Evolutionary conservation across 768 basidiomycete species (phyloP).

Genomic region (Royoungia palumana): DNA sequence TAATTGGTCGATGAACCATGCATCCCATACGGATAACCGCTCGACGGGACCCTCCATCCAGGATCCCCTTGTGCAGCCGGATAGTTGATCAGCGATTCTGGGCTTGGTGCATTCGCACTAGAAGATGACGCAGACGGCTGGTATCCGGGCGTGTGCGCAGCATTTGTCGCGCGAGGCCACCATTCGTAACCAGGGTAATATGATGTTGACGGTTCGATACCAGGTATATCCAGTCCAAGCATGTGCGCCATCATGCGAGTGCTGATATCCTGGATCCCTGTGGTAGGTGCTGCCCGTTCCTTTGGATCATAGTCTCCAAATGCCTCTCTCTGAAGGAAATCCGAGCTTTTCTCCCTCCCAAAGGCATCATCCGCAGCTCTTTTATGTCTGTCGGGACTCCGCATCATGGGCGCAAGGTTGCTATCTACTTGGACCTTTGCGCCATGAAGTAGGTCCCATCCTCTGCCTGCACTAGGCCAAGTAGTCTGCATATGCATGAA

Average conservation of each 20-base stretch:
- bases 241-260: conserved; percentile 70
- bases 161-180: conserved; percentile 49
- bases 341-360: conserved; percentile 49
- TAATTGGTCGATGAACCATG: conserved; percentile 19
- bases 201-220: conserved; percentile 53
- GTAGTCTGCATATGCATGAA: conserved; percentile 41
- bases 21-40: conserved; percentile 21
- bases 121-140: conserved; percentile 11
- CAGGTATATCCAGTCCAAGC: conserved; percentile 64
- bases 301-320: conserved; percentile 29
- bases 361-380: conserved; percentile 62
- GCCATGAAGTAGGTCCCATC: conserved; percentile 64
- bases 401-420: conserved; percentile 34
- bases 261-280: conserved; percentile 60
- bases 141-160: conserved; percentile 14
- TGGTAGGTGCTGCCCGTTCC: conserved; percentile 20
- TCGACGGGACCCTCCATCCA: conserved; percentile 21
- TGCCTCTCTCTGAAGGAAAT: conserved; percentile 42
- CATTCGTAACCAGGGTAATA: conserved; percentile 55
- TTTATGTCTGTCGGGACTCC: conserved; percentile 48
- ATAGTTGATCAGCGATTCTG: conserved; percentile 19
- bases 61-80: conserved; percentile 8
- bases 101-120: background rate
- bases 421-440: conserved; percentile 54
- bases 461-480: conserved; percentile 69